Percentiles rank a stretch among this genome's conserved stretches.
phyloP scores from a whole-genome alignment of 2,329 filamentous ascomycete species.

The Ceratocystis lukuohia region DNA sequence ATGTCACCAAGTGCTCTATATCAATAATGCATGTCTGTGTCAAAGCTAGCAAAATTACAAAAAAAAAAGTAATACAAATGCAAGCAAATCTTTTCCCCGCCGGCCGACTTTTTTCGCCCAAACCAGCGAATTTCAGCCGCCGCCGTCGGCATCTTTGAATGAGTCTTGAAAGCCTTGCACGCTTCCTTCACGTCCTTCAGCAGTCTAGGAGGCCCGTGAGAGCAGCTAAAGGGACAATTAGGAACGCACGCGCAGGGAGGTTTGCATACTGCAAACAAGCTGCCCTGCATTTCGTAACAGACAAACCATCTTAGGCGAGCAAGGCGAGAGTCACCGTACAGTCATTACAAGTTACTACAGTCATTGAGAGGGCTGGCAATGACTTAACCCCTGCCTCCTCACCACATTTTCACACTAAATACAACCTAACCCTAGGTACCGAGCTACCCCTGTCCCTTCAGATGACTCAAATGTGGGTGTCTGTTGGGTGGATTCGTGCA shows the following conservation, averaged over 20 bases:
- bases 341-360: background rate
- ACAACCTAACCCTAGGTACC: background rate
- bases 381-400: background rate
- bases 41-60: background rate
- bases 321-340: background rate
- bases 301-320: background rate
- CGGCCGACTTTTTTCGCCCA: background rate
- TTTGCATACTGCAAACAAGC: background rate
- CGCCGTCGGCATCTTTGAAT: background rate
- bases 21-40: too few relatives aligned
- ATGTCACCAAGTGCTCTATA: too few relatives aligned
- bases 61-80: background rate
- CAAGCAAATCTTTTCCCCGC: background rate
- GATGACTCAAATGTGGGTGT: background rate
- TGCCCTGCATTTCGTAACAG: background rate
- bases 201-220: background rate
- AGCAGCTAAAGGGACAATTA: background rate
- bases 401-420: too few relatives aligned
- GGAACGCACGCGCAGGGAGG: background rate
- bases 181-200: background rate
- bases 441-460: background rate
- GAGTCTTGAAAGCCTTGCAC: background rate
- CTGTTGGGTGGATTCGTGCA: background rate
- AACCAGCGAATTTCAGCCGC: background rate
- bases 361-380: background rate